Percentiles rank a stretch among this genome's conserved stretches.
Evolutionary conservation across 192 early-diverging fungal genomes (phyloP).

Genomic region (Umbelopsis ramanniana): DNA sequence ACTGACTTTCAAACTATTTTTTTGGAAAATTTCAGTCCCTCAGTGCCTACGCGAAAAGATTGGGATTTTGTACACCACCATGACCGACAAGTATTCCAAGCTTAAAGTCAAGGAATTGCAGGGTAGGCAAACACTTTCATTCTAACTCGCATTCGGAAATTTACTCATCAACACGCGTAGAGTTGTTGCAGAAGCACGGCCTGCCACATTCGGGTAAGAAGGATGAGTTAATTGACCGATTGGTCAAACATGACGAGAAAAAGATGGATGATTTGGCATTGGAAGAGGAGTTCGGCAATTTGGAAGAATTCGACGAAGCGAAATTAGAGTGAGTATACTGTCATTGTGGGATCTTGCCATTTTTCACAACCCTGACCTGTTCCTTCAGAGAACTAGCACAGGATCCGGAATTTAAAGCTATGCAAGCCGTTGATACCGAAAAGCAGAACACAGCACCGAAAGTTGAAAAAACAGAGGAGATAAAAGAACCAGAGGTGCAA

Average conservation of each 20-base stretch:
- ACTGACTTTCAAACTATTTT: constrained; percentile 3
- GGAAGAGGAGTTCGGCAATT: constrained; percentile 35
- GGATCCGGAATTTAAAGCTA: constrained; percentile 19
- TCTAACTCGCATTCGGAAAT: not conserved
- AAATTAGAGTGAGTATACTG: constrained; percentile 41
- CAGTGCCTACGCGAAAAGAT: not conserved
- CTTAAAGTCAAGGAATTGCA: constrained; percentile 62
- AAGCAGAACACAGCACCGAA: not conserved
- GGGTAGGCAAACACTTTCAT: constrained; percentile 21
- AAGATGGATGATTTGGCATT: constrained; percentile 35
- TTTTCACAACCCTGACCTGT: no score
- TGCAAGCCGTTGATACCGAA: constrained; percentile 10
- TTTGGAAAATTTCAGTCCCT: not conserved
- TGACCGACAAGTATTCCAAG: constrained; percentile 40
- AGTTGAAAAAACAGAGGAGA: not conserved
- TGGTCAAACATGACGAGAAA: constrained; percentile 60
- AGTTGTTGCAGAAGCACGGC: constrained; percentile 54
- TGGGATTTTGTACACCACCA: not conserved
- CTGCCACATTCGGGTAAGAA: constrained; percentile 67
- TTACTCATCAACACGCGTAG: constrained; percentile 21
- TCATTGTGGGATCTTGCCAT: not conserved
- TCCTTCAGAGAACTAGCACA: constrained; percentile 9
- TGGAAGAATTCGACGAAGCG: constrained; percentile 42
- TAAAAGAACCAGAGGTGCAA: constrained; percentile 6
- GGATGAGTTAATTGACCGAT: constrained; percentile 64